These are phyloP conservation scores for Pittosporum tobira DNA, from an alignment of 129 eudicot genomes.

Conservation along the genomic window DNA sequence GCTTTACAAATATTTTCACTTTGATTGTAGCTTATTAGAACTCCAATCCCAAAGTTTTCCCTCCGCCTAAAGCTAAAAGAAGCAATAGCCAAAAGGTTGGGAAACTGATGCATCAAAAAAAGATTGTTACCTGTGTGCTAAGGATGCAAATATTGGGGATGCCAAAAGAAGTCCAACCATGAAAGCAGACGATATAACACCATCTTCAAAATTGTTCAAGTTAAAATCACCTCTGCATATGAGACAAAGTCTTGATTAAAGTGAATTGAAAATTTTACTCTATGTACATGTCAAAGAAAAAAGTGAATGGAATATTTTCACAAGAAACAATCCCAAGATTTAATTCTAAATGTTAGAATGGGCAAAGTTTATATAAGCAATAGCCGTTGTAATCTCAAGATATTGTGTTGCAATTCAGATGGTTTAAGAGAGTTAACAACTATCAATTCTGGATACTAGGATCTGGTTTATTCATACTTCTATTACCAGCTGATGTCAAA, in stretches of 20 bases:
- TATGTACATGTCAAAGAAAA: too few species aligned
- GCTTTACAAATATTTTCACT: not conserved
- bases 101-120: conserved; percentile 7
- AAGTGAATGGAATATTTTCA: not conserved
- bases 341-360: not conserved
- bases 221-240: conserved; percentile 71
- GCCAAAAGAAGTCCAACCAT: conserved; percentile 95
- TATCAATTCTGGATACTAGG: not conserved
- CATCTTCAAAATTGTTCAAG: conserved; percentile 75
- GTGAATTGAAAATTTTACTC: not conserved
- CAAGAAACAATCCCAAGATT: not conserved
- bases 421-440: not conserved
- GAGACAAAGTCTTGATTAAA: not conserved
- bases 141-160: conserved; percentile 87
- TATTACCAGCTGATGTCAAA: too few species aligned
- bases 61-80: not conserved
- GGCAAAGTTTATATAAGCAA: not conserved
- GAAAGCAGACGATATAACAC: conserved; percentile 88
- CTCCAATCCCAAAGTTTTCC: not conserved
- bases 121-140: conserved; percentile 68
- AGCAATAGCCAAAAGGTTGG: not conserved
- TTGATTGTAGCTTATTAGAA: not conserved
- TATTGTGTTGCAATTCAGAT: not conserved
- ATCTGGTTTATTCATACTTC: too few species aligned
- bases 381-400: not conserved